A percentile compares a stretch with the other conserved stretches of the same genome.
Evolutionary conservation across 768 basidiomycete species (phyloP).

Genomic region (Agaricus blazei): DNA sequence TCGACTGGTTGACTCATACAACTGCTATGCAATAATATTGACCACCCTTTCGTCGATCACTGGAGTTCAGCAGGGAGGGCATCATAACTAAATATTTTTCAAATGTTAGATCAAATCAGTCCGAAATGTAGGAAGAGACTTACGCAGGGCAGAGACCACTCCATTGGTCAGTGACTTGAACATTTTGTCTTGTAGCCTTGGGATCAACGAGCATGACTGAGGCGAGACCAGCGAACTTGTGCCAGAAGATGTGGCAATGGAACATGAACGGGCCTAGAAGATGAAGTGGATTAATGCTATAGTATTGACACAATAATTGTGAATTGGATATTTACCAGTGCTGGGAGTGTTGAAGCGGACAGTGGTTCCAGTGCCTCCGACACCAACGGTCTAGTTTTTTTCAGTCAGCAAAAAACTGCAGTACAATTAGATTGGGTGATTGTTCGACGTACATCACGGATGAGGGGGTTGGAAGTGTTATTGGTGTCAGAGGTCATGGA

Average conservation of each 20-base stretch:
- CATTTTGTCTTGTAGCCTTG: conserved; percentile 3
- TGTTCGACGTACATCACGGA: conserved; percentile 46
- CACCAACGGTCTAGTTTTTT: conserved; percentile 8
- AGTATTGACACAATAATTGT: not conserved
- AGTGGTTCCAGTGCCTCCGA: conserved; percentile 14
- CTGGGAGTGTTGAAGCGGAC: conserved; percentile 18
- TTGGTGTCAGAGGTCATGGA: conserved; percentile 21
- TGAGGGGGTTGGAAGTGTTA: conserved; percentile 49
- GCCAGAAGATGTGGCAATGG: conserved; percentile 18
- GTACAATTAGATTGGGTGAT: too few relatives aligned
- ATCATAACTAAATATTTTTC: not conserved
- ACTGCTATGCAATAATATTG: not conserved
- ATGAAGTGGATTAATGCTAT: not conserved
- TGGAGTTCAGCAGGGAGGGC: conserved; percentile 4
- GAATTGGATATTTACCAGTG: conserved; percentile 4
- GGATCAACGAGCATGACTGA: conserved; percentile 12
- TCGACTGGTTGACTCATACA: too few relatives aligned
- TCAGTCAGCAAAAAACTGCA: not conserved
- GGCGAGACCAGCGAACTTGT: conserved; percentile 13
- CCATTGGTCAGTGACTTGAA: conserved; percentile 9
- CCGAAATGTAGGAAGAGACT: not conserved
- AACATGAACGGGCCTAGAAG: conserved; percentile 15
- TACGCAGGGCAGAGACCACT: conserved; percentile 13
- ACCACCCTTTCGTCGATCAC: not conserved
- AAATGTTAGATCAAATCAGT: not conserved